Conservation (phyloP, 2,329 filamentous ascomycete genomes). For the Aspergillus phoenicis region DNA sequence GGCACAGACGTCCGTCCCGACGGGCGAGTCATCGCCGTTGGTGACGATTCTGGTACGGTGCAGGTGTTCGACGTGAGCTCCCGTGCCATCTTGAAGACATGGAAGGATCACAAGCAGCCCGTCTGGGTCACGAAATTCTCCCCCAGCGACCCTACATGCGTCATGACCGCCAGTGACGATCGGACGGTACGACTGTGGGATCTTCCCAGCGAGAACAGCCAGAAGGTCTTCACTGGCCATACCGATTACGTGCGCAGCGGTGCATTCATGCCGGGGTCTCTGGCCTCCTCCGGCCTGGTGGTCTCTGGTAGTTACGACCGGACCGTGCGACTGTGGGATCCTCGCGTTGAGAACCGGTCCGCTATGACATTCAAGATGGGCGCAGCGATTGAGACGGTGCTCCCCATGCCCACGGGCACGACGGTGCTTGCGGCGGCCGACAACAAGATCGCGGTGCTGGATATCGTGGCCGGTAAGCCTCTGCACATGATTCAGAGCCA, state of each 20-base stretch:
- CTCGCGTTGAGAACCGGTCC: constrained; percentile 66
- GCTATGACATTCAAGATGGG: constrained; percentile 95
- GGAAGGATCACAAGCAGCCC: constrained; percentile 91
- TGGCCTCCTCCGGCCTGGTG: constrained; percentile 68
- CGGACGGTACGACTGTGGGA: constrained; percentile 93
- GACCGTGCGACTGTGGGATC: constrained; percentile 92
- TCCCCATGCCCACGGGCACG: constrained; percentile 83
- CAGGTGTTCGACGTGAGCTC: constrained; percentile 94
- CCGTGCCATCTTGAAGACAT: constrained; percentile 90
- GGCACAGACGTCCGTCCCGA: constrained; percentile 87
- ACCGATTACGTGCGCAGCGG: constrained; percentile 89
- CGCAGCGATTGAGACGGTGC: constrained; percentile 84
- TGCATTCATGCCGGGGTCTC: constrained; percentile 72
- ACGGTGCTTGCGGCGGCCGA: constrained; percentile 82
- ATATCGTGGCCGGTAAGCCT: constrained; percentile 87
- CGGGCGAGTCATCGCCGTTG: constrained; percentile 84
- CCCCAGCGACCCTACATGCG: constrained; percentile 78
- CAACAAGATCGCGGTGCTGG: constrained; percentile 85
- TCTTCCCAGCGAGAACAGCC: constrained; percentile 75
- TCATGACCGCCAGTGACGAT: constrained; percentile 92
- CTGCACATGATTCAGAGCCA: constrained; percentile 87
- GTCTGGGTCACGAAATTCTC: constrained; percentile 92
- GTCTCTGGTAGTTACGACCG: constrained; percentile 93
- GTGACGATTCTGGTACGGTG: constrained; percentile 87
- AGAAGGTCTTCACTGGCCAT: constrained; percentile 80